Evolutionary conservation across 768 basidiomycete genomes (phyloP), one percentile per base, ranked within the genome.

Genomic region (Pulveroboletus sp.): DNA sequence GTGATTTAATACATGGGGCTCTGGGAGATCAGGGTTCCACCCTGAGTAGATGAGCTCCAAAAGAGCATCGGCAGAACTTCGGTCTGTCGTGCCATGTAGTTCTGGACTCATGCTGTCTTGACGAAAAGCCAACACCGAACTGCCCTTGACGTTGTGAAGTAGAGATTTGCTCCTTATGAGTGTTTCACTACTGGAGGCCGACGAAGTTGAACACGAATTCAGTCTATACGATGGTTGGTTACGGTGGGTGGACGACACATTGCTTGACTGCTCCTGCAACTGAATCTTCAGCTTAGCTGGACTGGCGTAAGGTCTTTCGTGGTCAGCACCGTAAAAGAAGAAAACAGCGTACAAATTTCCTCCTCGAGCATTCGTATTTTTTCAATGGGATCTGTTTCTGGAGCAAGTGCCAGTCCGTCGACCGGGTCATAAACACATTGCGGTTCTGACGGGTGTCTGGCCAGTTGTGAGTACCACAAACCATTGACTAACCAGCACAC

Each of bases 371-470:
- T 76, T 50, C 77, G 79, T 49, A 92, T 89, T 65, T 85, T 88
- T 52, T 89, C 86, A 12, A 80, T 58, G n/a, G 88, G 87, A 65
- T 91, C 86, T 12, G 78, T 81, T 50, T 90, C 87, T 41, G 88
- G 79, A 19, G 86, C 84, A 33, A 92, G 77, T 8, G 81, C 75
- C 32, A 91, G 66, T 16, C 90, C 90, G 65, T 92, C 90, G 14
- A 91, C 83, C 3, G 89, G 90, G 67, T 93, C 90, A 64, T 93
- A 93, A 10, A 80, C 80, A 59, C 90, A 93, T 59, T 86, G 84
- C 8, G 90, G 90, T 64, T 90, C 88, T 10, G 79, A 72, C n/a
- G 90, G 90, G 67, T 93, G 90, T 20, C 88, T 90, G 57, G 27
- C 34, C 55, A 41, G 56, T 39, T 40, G 41, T 54, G 40, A 59